Evolutionary conservation across 2,329 filamentous ascomycete species (phyloP), one percentile per base, ranked within the genome.

Genomic region (Didymella lethalis): DNA sequence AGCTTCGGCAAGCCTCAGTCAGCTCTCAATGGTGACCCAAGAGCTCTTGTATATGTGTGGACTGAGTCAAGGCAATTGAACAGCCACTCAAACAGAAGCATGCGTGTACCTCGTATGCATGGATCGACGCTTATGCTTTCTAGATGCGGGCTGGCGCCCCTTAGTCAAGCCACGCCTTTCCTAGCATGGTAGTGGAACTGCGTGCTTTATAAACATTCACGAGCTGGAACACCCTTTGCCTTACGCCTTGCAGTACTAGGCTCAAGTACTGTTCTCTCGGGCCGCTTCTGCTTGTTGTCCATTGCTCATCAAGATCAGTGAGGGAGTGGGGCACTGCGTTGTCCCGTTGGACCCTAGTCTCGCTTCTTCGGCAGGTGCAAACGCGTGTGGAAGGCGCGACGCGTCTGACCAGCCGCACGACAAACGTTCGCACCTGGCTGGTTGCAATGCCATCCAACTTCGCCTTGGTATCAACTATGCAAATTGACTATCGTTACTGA

Each of bases 101-200:
- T 63, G 43, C 23, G 46, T 54, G 18, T 45, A 40, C 26, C n/a
- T 40, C 34, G 32, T 28, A 31, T 48, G 28, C 31, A 47, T 29
- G 26, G 20, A 45, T 31, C 28, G 26, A 46, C 53, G 31, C 56
- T 50, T n/a, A 29, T 50, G 29, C 58, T 54, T 44, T 44, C 41
- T 28, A 4, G 7, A 44, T 28, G 23, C 41, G 12, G 23, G 25
- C 23, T 44, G 25, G 23, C 41, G 41, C 41, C 14, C 23, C 11
- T n/a, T 12, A 4, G 38, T n/a, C 48, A 55, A 46, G 43, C 16
- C 32, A 46, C 26, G 23, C 59, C 25, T 44, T 56, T 38, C 50
- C 57, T 25, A 44, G 14, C 12, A 12, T 14, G 18, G 56, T 46
- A 49, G 32, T 14, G 28, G 11, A 32, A 38, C 54, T 47, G 47